Base-by-base conservation (phyloP, 2,329 filamentous ascomycete species). In the Emmonsiellopsis sp. region DNA sequence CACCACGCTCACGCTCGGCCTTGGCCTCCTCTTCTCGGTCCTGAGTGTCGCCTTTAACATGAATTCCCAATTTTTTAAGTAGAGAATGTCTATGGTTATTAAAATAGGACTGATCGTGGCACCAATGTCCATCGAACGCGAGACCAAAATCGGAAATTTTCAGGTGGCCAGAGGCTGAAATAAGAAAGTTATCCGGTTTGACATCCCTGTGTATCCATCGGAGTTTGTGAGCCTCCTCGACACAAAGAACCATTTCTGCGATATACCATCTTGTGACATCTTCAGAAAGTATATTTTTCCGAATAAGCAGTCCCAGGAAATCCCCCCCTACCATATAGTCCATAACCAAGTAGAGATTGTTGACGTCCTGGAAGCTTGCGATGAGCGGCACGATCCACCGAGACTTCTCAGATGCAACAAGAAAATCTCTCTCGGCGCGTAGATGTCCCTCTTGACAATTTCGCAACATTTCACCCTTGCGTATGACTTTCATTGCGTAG, bases 321-420 rank as follows among this genome's bases (percentile, higher is more conserved):
- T 98, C 92, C 0, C 93, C 92, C 0, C 92, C 93, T 2, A 94
- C 86, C 89, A 96, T 96, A 65, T 95, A 98, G 55, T 97, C 91
- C 90, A 97, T 96, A 51, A 96, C 87, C 5, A 98, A 81, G 63
- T 97, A 97, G 5, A 98, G 77, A 61, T 88, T 88, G 42, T 81
- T 79, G 37, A 80, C 74, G 66, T 97, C 93, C 68, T 97, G 89
- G 59, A 97, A 97, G 63, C 89, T 93, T 49, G 88, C 79, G 49
- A 95, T 80, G 37, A 98, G 74, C 0, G 91, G 88, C 2, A 97
- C 88, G 46, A 95, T 84, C 92, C 91, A 97, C 56, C 80, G 80
- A 5, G 89, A 94, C n/a, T 84, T 87, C 65, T 93, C 87, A 1
- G 90, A 91, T 5, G 86, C 83, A 31, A 95, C 89, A 6, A 98